These are phyloP conservation scores for Plantago ovata DNA, from an alignment of 257 asterid species.

Conservation along the genomic window DNA sequence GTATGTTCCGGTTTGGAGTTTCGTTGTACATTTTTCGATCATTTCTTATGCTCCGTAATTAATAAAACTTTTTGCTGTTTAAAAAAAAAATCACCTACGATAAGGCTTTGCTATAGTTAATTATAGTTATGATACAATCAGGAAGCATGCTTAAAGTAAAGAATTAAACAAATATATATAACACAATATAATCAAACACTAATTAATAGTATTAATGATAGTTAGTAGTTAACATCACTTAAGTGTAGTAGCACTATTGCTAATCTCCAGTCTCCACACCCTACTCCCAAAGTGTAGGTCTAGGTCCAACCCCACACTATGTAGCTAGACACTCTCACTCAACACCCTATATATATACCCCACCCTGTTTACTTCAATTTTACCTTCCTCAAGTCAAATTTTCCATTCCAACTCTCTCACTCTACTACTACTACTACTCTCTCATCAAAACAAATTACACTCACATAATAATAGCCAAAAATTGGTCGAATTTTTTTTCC, in stretches of 20 bases:
- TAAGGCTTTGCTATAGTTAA: too few species aligned
- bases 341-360: slow-evolving; percentile 18
- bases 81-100: too few species aligned
- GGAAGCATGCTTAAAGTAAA: background rate
- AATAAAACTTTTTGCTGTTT: too few species aligned
- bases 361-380: slow-evolving; percentile 6
- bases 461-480: too few species aligned
- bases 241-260: background rate
- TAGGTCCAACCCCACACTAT: slow-evolving; percentile 4
- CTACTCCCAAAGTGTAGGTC: background rate
- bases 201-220: too few species aligned
- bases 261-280: slow-evolving; percentile 10
- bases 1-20: too few species aligned
- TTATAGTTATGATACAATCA: background rate
- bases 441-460: background rate
- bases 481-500: too few species aligned
- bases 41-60: too few species aligned
- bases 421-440: background rate
- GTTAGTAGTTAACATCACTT: too few species aligned
- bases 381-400: background rate
- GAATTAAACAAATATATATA: too few species aligned
- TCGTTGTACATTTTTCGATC: too few species aligned
- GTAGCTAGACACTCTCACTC: slow-evolving; percentile 1
- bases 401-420: background rate
- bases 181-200: too few species aligned